Percentiles rank a stretch among this genome's conserved stretches.
phyloP scores from a whole-genome alignment of 139 green algal species.

The Tetraselmis striata region DNA sequence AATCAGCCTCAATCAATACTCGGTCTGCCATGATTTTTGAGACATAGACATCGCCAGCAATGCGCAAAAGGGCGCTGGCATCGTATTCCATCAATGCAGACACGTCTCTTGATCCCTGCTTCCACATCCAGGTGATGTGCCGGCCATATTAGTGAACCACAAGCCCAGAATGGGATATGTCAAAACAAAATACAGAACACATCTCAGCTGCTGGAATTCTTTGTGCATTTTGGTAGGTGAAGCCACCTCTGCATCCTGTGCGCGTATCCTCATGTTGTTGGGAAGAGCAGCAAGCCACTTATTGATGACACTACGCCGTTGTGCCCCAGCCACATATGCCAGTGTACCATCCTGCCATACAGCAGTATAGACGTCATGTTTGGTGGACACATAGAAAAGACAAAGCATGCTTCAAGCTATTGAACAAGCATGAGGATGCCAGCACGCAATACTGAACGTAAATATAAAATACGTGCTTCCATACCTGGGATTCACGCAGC shows the following conservation, averaged over 20 bases:
- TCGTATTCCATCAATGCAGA: background rate
- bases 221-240: too few species aligned
- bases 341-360: background rate
- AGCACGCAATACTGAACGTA: too few species aligned
- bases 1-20: background rate
- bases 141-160: too few species aligned
- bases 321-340: background rate
- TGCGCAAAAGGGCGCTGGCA: background rate
- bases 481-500: background rate
- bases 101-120: background rate
- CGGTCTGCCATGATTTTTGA: background rate
- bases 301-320: background rate
- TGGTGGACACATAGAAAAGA: too few species aligned
- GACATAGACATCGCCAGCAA: background rate
- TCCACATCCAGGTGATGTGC: too few species aligned
- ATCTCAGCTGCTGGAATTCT: too few species aligned
- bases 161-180: too few species aligned
- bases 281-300: background rate
- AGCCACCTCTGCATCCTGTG: background rate
- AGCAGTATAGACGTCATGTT: background rate
- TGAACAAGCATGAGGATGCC: too few species aligned
- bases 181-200: too few species aligned
- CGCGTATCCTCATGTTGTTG: background rate
- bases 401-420: too few species aligned
- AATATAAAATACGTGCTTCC: too few species aligned